A percentile compares a stretch with the other conserved stretches of the same genome.
Conservation (phyloP, 225 moss, liverwort and hornwort species). For the Marchantia paleacea region DNA sequence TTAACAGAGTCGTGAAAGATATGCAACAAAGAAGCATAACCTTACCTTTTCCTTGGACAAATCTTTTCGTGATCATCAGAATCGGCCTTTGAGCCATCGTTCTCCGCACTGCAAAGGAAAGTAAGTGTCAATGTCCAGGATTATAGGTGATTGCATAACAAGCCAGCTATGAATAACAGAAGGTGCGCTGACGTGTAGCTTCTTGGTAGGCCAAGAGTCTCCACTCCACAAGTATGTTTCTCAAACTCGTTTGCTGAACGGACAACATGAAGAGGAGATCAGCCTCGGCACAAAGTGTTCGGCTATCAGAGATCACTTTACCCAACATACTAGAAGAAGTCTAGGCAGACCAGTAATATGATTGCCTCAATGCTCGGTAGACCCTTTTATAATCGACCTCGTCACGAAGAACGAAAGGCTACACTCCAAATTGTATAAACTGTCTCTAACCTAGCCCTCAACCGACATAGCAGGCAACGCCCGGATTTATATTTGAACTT, state of each 20-base stretch:
- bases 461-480: too few species aligned
- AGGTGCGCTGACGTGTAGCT: not conserved
- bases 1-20: too few species aligned
- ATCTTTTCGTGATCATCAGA: slow-evolving; percentile 40
- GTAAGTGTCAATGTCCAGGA: not conserved
- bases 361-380: too few species aligned
- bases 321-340: too few species aligned
- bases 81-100: slow-evolving; percentile 78
- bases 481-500: too few species aligned
- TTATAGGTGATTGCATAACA: not conserved
- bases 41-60: slow-evolving; percentile 40
- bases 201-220: not conserved
- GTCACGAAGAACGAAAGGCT: too few species aligned
- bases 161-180: not conserved
- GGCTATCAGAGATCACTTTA: not conserved
- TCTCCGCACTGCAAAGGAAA: slow-evolving; percentile 58
- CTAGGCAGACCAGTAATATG: too few species aligned
- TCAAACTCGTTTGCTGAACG: not conserved
- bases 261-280: not conserved
- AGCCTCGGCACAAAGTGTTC: not conserved
- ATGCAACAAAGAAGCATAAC: not conserved
- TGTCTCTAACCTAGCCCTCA: too few species aligned
- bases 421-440: too few species aligned
- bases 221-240: not conserved
- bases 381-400: too few species aligned